Conservation (phyloP, 768 basidiomycete genomes). For the Tricholomella constricta region DNA sequence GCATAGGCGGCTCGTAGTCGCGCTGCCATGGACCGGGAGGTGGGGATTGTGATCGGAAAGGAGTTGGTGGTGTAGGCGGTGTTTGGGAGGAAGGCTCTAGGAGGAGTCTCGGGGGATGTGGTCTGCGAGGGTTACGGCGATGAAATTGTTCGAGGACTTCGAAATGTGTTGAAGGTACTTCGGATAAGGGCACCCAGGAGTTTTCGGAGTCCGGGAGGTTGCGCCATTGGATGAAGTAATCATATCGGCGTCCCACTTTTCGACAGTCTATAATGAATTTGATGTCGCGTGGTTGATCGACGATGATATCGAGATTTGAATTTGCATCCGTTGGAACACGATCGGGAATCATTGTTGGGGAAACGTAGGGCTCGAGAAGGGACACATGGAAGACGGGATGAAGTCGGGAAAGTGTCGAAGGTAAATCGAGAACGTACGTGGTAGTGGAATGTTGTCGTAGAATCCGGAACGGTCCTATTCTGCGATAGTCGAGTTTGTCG, state of each 20-base stretch:
- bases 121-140: neutral
- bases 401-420: neutral
- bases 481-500: slow-evolving; percentile 7
- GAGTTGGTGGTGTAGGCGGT: neutral
- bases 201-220: slow-evolving; percentile 10
- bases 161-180: slow-evolving; percentile 2
- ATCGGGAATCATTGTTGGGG: neutral
- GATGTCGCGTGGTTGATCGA: slow-evolving; percentile 1
- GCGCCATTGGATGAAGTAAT: slow-evolving; percentile 6
- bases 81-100: neutral
- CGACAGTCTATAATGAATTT: neutral
- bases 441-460: neutral
- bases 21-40: slow-evolving; percentile 8
- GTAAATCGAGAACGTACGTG: slow-evolving; percentile 3
- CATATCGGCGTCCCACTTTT: slow-evolving; percentile 7
- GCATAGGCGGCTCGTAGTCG: slow-evolving; percentile 22
- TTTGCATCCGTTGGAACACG: neutral
- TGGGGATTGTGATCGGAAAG: slow-evolving; percentile 8
- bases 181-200: slow-evolving; percentile 13
- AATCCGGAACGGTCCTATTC: slow-evolving; percentile 6
- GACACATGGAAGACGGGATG: slow-evolving; percentile 7
- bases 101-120: slow-evolving; percentile 3
- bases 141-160: slow-evolving; percentile 7
- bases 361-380: neutral
- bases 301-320: neutral